Conservation (phyloP, 148 eudicot genomes). For the Dysphania ambrosioides region DNA sequence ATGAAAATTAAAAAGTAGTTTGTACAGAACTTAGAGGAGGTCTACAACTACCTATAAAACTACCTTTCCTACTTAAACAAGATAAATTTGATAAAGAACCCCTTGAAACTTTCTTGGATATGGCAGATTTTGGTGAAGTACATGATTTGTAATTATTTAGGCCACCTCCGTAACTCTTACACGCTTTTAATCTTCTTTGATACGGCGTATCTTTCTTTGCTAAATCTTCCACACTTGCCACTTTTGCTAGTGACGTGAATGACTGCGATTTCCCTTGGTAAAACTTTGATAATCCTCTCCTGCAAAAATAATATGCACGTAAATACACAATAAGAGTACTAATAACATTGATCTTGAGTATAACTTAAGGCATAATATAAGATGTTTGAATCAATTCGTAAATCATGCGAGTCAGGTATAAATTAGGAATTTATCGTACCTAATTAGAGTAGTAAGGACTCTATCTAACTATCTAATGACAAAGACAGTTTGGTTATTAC, state of each 20-base stretch:
- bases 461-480: too few species aligned
- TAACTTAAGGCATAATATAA: too few species aligned
- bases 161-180: constrained; percentile 60
- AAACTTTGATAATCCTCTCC: constrained; percentile 77
- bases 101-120: constrained; percentile 54
- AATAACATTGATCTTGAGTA: background rate
- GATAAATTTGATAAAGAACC: constrained; percentile 37
- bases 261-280: constrained; percentile 86
- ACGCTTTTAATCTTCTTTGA: constrained; percentile 50
- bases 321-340: background rate
- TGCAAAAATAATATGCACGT: constrained; percentile 28
- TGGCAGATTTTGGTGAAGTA: constrained; percentile 54
- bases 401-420: too few species aligned
- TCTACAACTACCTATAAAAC: constrained; percentile 36
- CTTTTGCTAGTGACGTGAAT: constrained; percentile 68
- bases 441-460: too few species aligned
- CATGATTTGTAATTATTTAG: constrained; percentile 42
- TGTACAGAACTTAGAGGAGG: constrained; percentile 37
- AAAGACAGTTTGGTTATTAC: too few species aligned
- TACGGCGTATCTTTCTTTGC: constrained; percentile 51
- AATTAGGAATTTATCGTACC: too few species aligned
- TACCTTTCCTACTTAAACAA: constrained; percentile 38
- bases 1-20: constrained; percentile 9
- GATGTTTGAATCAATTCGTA: too few species aligned
- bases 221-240: constrained; percentile 69